Evolutionary conservation across 352 stramenopile species (phyloP).

Genomic region (Globisporangium ultimum): DNA sequence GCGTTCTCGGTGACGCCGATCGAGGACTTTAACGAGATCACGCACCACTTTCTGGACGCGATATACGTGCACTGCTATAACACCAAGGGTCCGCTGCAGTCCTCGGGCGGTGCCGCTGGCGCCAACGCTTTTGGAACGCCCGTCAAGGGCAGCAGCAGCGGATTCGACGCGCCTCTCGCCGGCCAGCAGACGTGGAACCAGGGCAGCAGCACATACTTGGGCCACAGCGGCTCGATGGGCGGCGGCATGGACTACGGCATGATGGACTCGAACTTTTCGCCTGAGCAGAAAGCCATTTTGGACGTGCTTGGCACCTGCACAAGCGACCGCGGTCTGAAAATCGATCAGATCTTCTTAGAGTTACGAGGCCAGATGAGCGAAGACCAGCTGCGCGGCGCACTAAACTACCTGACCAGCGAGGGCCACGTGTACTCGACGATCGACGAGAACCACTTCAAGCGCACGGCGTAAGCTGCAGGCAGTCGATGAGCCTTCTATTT

Average conservation of each 20-base stretch:
- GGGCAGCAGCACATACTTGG: slow-evolving; percentile 21
- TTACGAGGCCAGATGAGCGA: slow-evolving; percentile 68
- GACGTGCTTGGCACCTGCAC: slow-evolving; percentile 69
- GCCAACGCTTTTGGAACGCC: slow-evolving; percentile 28
- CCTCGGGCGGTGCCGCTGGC: slow-evolving; percentile 17
- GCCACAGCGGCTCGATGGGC: slow-evolving; percentile 13
- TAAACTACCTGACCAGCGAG: slow-evolving; percentile 85
- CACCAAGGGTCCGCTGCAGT: slow-evolving; percentile 53
- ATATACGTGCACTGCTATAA: slow-evolving; percentile 91
- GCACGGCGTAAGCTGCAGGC: slow-evolving; percentile 50
- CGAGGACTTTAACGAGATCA: slow-evolving; percentile 93
- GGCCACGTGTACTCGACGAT: slow-evolving; percentile 91
- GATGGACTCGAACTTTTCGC: slow-evolving; percentile 75
- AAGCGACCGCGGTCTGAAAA: slow-evolving; percentile 71
- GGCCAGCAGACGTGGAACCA: slow-evolving; percentile 29
- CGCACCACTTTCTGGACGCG: slow-evolving; percentile 93
- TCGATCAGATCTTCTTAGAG: slow-evolving; percentile 73
- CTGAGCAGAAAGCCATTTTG: slow-evolving; percentile 77
- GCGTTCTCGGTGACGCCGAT: slow-evolving; percentile 86
- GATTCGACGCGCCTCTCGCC: slow-evolving; percentile 15
- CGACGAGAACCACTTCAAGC: slow-evolving; percentile 90
- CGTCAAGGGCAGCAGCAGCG: slow-evolving; percentile 25
- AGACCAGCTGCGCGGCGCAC: slow-evolving; percentile 52
- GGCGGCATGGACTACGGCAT: slow-evolving; percentile 56
- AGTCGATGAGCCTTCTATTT: background rate